phyloP scores from a whole-genome alignment of 768 basidiomycete genomes.

The Naganishia kalamii region DNA sequence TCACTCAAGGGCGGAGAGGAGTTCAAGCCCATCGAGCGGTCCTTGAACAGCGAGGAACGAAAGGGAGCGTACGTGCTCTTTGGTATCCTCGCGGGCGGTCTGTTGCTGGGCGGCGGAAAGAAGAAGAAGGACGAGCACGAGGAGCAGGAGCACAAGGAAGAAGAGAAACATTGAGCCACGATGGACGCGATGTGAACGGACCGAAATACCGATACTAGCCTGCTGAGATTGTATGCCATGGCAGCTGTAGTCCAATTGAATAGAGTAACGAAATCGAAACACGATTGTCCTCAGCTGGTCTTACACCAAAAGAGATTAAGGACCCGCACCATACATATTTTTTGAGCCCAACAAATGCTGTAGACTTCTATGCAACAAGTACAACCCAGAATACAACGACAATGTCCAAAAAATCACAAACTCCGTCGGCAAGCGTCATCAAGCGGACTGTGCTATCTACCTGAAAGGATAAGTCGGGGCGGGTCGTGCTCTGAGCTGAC shows the following conservation, averaged over 20 bases:
- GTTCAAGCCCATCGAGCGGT: conserved; percentile 31
- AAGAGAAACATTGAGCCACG: conserved; percentile 19
- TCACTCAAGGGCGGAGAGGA: conserved; percentile 14
- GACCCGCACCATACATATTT: no score
- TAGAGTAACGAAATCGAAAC: no score
- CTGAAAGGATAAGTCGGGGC: neutral
- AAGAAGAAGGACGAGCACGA: conserved; percentile 24
- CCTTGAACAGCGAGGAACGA: conserved; percentile 50
- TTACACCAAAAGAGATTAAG: no score
- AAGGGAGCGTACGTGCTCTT: conserved; percentile 53
- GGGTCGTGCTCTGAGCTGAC: neutral
- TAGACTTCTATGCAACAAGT: neutral
- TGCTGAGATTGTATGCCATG: conserved; percentile 15
- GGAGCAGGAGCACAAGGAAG: conserved; percentile 25
- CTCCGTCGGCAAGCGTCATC: neutral
- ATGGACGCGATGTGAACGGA: neutral
- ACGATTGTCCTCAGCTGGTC: no score
- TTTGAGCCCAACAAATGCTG: no score
- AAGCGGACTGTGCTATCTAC: neutral
- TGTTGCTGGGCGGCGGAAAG: conserved; percentile 48
- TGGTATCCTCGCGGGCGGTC: conserved; percentile 53
- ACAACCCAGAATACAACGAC: neutral
- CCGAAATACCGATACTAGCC: neutral
- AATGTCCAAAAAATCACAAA: neutral
- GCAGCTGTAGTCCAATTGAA: conserved; percentile 14